Evolutionary conservation across 306 rosid species (phyloP).

Genomic region (Styphnolobium japonicum): DNA sequence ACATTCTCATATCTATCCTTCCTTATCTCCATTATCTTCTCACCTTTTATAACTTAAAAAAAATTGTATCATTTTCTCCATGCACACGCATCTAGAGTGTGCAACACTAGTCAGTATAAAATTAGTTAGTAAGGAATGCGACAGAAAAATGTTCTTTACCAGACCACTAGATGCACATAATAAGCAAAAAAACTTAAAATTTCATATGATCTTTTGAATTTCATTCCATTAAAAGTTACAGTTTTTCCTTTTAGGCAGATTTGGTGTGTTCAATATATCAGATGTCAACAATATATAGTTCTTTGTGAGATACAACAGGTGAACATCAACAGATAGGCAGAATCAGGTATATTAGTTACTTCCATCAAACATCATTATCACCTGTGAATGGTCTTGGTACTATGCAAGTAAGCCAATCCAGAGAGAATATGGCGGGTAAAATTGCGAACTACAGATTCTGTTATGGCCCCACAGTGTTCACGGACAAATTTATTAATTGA

Average conservation of each 20-base stretch:
- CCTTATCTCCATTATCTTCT: no score
- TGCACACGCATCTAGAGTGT: no score
- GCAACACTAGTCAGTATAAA: no score
- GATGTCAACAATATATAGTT: background rate
- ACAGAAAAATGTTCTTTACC: background rate
- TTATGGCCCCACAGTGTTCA: conserved; percentile 49
- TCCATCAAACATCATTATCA: background rate
- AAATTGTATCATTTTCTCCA: no score
- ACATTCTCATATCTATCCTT: no score
- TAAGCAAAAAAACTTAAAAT: background rate
- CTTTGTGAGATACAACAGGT: background rate
- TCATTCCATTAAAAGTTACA: background rate
- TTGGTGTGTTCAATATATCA: background rate
- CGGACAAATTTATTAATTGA: conserved; percentile 52
- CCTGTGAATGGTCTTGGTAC: conserved; percentile 59
- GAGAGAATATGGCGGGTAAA: conserved; percentile 51
- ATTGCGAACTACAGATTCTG: conserved; percentile 57
- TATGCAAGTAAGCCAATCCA: conserved; percentile 54
- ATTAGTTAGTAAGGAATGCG: no score
- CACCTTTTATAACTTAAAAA: no score
- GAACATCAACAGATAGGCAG: background rate
- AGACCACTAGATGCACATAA: background rate
- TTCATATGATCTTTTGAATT: background rate
- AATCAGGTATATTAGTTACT: background rate
- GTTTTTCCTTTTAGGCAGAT: background rate